These are phyloP conservation scores for Barnettozyma californica DNA, from an alignment of 805 yeast genomes.

Conservation along the genomic window DNA sequence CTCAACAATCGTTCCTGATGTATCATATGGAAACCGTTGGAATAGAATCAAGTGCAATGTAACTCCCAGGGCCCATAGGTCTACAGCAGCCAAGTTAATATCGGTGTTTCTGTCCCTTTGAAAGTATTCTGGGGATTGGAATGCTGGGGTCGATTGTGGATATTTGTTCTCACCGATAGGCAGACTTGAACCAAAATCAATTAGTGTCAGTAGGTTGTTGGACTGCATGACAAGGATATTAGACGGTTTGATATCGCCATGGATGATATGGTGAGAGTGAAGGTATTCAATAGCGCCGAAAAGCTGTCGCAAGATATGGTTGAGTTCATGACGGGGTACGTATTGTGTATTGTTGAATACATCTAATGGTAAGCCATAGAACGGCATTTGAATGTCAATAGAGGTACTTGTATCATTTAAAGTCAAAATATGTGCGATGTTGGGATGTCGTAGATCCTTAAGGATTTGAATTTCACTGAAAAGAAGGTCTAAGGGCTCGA, in stretches of 20 bases:
- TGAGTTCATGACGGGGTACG: constrained; percentile 34
- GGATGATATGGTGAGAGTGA: constrained; percentile 54
- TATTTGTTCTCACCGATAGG: constrained; percentile 21
- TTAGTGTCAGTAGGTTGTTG: constrained; percentile 54
- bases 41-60: constrained; percentile 6
- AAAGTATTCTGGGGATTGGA: constrained; percentile 10
- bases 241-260: constrained; percentile 62
- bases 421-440: not conserved
- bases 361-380: constrained; percentile 26
- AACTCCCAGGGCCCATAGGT: constrained; percentile 12
- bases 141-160: constrained; percentile 11
- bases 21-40: constrained; percentile 3
- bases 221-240: constrained; percentile 52
- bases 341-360: constrained; percentile 48
- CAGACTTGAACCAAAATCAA: constrained; percentile 64
- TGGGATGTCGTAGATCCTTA: not conserved
- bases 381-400: constrained; percentile 5
- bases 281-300: constrained; percentile 50
- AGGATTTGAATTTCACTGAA: constrained; percentile 2
- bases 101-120: not conserved
- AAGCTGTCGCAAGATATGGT: constrained; percentile 41
- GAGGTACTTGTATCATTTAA: not conserved
- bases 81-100: constrained; percentile 6
- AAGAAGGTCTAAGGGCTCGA: constrained; percentile 28
- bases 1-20: not conserved